Evolutionary conservation across 306 rosid species (phyloP), one percentile per base, ranked within the genome.

Genomic region (Glycine latifolia): DNA sequence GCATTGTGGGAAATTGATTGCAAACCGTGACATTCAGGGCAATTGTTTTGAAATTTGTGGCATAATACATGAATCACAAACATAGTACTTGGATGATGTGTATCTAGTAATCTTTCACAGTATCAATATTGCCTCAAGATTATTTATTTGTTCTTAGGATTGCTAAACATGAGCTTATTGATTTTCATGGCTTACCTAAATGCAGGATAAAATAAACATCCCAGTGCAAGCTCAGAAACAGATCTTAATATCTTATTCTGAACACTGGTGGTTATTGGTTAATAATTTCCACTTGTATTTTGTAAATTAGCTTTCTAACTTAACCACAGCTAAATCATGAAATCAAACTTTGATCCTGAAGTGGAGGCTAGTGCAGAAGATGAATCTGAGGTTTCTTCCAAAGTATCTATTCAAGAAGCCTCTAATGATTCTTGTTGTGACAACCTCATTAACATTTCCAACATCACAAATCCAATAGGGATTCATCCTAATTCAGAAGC

Each of bases 371-470:
- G 75, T 17, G 86, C 82, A 44, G 96, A 82, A 74, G 85, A 85
- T 81, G 97, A 94, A 55, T 89, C 92, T 43, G 98, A 90, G 84
- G 97, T 90, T 81, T 94, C 90, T 67, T 94, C 98, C 67, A 91
- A 85, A 83, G 44, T 90, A 59, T 89, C 93, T 10, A 82, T 80
- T 72, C 93, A 89, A 88, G 97, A 93, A 75, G 79, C 79, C 73
- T 90, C 92, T 62, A 82, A 76, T 48, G 88, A 82, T 52, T 86
- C 91, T 81, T 91, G 83, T 62, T 85, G 87, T 60, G 88, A 89
- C 59, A 81, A 81, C 76, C 82, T 77, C 75, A 75, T 81, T 37
- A 85, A 80, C 85, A 71, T 84, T 61, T 82, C 89, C 78, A 70
- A 56, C 52, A 53, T 85, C 73, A 58, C 87, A 67, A 84, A 85